A percentile compares a stretch with the other conserved stretches of the same genome.
phyloP scores from a whole-genome alignment of 306 rosid species.

The Castanea mollissima region DNA sequence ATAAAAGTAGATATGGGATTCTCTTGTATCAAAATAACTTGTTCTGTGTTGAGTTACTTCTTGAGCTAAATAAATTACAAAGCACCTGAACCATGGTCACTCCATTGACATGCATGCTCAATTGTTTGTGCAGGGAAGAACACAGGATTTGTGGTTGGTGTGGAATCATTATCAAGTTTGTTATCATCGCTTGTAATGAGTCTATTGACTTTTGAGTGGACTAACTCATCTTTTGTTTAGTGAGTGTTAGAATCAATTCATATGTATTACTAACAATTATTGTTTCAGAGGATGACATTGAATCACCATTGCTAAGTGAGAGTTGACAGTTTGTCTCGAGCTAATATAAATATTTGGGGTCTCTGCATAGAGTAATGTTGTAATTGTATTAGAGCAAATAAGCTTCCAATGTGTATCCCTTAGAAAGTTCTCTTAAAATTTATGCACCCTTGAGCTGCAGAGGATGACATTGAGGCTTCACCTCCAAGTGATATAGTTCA shows the following conservation, averaged over 20 bases:
- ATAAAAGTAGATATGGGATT: too few species aligned
- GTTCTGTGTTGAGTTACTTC: too few species aligned
- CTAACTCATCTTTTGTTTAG: background rate
- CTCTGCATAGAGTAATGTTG: background rate
- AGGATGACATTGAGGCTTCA: too few species aligned
- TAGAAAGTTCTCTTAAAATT: too few species aligned
- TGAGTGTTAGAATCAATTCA: background rate
- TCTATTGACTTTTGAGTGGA: constrained; percentile 67
- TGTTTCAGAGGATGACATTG: constrained; percentile 29
- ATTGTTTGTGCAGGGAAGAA: constrained; percentile 49
- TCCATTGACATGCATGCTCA: background rate
- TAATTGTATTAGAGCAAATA: background rate
- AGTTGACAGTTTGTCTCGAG: background rate
- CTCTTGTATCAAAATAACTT: too few species aligned
- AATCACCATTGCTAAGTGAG: constrained; percentile 48
- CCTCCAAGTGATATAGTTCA: too few species aligned
- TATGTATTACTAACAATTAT: background rate
- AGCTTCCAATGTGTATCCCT: background rate
- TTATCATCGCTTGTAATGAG: constrained; percentile 46
- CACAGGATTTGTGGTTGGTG: constrained; percentile 58
- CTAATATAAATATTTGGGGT: constrained; percentile 10
- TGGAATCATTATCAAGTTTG: constrained; percentile 51
- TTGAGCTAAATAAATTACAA: too few species aligned
- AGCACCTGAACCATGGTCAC: too few species aligned
- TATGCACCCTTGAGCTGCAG: too few species aligned